A percentile compares a stretch with the other conserved stretches of the same genome.
Conservation (phyloP, 2,329 filamentous ascomycete species). For the Exophiala xenobiotica region DNA sequence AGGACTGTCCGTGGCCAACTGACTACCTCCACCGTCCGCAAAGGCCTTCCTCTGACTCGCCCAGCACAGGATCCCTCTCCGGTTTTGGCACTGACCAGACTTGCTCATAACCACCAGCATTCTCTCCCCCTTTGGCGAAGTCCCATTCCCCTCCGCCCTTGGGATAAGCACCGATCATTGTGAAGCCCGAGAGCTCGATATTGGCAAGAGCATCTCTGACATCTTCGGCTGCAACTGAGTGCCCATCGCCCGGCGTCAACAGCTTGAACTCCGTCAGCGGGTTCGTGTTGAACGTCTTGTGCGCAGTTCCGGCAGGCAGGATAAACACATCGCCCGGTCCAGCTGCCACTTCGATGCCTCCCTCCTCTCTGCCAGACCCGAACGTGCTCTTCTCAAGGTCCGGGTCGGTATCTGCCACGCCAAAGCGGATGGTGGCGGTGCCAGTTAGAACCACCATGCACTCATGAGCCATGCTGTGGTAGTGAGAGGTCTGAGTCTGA, state of each 20-base stretch:
- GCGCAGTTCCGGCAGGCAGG: constrained; percentile 56
- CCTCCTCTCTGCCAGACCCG: constrained; percentile 44
- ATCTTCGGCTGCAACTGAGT: constrained; percentile 38
- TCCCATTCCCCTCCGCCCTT: constrained; percentile 49
- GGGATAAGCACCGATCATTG: constrained; percentile 61
- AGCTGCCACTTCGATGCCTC: constrained; percentile 51
- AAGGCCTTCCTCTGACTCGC: constrained; percentile 39
- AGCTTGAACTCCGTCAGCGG: constrained; percentile 42
- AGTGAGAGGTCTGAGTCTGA: constrained; percentile 55
- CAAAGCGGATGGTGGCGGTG: constrained; percentile 54
- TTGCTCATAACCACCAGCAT: constrained; percentile 42
- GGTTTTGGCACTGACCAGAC: constrained; percentile 50
- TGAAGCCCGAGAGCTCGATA: constrained; percentile 47
- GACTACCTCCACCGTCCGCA: constrained; percentile 37
- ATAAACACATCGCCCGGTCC: constrained; percentile 58
- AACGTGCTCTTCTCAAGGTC: constrained; percentile 44
- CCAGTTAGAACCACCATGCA: constrained; percentile 58
- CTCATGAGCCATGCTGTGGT: constrained; percentile 58
- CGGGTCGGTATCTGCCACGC: constrained; percentile 50
- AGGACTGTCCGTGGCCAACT: too few species aligned
- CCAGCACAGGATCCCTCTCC: constrained; percentile 50
- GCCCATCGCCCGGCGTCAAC: constrained; percentile 47
- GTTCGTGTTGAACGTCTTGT: constrained; percentile 52
- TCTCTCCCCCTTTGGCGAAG: constrained; percentile 48
- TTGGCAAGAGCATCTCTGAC: constrained; percentile 37